Conservation (phyloP, 2,329 filamentous ascomycete genomes). For the Pseudocercospora cruenta region DNA sequence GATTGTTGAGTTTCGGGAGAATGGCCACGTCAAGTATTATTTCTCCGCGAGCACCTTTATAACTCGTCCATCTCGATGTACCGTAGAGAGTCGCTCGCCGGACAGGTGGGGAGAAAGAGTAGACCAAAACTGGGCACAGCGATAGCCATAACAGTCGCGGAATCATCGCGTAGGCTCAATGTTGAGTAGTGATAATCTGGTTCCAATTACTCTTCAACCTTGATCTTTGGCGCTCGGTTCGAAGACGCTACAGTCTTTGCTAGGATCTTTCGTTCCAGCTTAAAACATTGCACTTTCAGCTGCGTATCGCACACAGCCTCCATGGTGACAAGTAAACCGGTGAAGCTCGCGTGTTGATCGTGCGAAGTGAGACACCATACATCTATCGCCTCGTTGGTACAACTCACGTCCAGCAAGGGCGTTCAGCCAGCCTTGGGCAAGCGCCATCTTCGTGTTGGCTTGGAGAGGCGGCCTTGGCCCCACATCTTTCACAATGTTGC, state of each 20-base stretch:
- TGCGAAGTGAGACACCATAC: not conserved
- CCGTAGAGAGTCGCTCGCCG: not conserved
- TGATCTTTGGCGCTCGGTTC: too few relatives aligned
- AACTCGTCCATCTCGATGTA: not conserved
- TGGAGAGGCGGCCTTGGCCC: not conserved
- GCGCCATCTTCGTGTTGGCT: not conserved
- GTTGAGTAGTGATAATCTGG: too few relatives aligned
- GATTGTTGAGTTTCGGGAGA: not conserved
- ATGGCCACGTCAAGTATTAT: not conserved
- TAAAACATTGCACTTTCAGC: not conserved
- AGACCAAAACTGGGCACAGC: not conserved
- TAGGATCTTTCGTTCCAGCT: not conserved
- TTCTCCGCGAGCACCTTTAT: not conserved
- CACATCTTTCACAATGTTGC: not conserved
- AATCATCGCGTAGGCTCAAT: not conserved
- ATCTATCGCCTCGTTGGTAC: not conserved
- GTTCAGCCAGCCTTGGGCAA: not conserved
- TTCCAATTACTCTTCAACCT: too few relatives aligned
- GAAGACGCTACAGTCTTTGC: not conserved
- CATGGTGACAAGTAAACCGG: not conserved
- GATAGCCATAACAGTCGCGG: not conserved
- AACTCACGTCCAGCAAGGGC: not conserved
- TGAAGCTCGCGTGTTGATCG: not conserved
- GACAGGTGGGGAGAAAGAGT: not conserved
- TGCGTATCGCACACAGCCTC: not conserved